Evolutionary conservation across 164 flowering plant genomes (phyloP).

Genomic region (Tetracentron sinense): DNA sequence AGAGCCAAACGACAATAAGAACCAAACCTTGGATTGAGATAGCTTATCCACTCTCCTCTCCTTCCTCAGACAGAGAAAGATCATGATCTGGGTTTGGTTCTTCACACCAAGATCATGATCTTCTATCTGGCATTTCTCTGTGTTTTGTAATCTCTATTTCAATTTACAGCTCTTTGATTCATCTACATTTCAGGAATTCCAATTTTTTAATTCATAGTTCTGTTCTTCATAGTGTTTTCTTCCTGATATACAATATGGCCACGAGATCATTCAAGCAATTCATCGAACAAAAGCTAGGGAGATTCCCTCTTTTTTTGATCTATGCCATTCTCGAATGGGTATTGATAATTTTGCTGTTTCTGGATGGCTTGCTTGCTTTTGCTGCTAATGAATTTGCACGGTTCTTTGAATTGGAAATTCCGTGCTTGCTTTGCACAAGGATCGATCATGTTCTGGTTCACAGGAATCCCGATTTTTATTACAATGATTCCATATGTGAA

Average conservation of each 20-base stretch:
- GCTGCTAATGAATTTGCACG: conserved; percentile 54
- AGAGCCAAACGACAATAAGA: conserved; percentile 25
- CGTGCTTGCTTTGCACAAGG: conserved; percentile 80
- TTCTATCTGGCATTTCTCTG: conserved; percentile 14
- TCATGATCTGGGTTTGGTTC: conserved; percentile 46
- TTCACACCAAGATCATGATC: conserved; percentile 47
- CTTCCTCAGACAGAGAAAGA: conserved; percentile 19
- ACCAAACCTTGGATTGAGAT: conserved; percentile 14
- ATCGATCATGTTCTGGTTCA: conserved; percentile 54
- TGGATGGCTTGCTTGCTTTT: conserved; percentile 67
- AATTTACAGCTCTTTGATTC: not conserved
- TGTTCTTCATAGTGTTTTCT: too few relatives aligned
- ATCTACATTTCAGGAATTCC: too few relatives aligned
- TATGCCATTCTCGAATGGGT: conserved; percentile 74
- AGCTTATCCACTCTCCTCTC: conserved; percentile 6
- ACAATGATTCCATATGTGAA: conserved; percentile 69
- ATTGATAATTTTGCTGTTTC: conserved; percentile 53
- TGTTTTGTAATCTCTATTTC: not conserved
- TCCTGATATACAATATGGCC: conserved; percentile 20
- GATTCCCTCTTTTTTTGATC: conserved; percentile 46
- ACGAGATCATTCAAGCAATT: conserved; percentile 33
- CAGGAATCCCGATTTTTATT: conserved; percentile 40
- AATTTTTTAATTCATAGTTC: too few relatives aligned
- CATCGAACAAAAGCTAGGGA: conserved; percentile 60
- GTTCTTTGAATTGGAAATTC: conserved; percentile 58